These are phyloP conservation scores for Boletus sensibilis DNA, from an alignment of 768 basidiomycete species.

Conservation along the genomic window DNA sequence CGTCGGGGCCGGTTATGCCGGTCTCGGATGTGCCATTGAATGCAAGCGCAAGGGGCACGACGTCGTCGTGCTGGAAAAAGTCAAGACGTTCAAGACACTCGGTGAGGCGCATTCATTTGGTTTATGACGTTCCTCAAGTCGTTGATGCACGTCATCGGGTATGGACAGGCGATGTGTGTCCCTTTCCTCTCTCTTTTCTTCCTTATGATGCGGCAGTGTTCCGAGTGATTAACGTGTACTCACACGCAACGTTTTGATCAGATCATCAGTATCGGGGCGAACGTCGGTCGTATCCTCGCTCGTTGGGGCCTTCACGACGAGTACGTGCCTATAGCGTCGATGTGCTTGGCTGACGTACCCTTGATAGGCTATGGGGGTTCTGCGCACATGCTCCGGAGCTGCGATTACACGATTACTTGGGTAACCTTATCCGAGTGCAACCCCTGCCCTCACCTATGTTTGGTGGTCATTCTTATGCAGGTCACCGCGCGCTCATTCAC, in stretches of 20 bases:
- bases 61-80: constrained; percentile 29
- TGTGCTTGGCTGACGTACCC: background rate
- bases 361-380: constrained; percentile 20
- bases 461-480: constrained; percentile 22
- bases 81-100: constrained; percentile 8
- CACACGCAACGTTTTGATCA: background rate
- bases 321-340: background rate
- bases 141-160: background rate
- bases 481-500: constrained; percentile 26
- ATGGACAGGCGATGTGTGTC: constrained; percentile 2
- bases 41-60: constrained; percentile 26
- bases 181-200: no score
- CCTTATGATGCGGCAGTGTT: background rate
- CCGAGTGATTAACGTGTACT: background rate
- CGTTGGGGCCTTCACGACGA: constrained; percentile 32
- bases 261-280: constrained; percentile 24
- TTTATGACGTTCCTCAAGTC: background rate
- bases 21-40: constrained; percentile 31
- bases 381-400: constrained; percentile 12
- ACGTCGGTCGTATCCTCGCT: constrained; percentile 27
- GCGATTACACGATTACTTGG: constrained; percentile 20
- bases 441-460: constrained; percentile 10
- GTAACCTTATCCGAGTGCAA: constrained; percentile 22
- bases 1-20: constrained; percentile 31
- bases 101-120: constrained; percentile 8